phyloP scores from a whole-genome alignment of 192 early-diverging fungal genomes.

The Gryganskiella cystojenkinii region DNA sequence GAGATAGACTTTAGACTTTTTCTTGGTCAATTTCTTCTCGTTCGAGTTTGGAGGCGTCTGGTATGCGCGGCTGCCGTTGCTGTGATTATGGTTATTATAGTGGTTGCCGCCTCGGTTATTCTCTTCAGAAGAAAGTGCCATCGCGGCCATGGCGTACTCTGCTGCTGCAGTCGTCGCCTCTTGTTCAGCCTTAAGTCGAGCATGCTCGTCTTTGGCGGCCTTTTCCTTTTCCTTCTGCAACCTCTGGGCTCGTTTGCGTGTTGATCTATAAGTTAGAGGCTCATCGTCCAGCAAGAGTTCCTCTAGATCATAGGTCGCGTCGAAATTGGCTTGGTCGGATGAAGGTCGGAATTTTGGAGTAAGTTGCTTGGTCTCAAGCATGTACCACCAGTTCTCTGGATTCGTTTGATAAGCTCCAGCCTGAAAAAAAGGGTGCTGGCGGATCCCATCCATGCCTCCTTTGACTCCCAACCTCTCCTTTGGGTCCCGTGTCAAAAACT shows the following conservation, averaged over 20 bases:
- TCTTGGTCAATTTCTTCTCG: conserved; percentile 19
- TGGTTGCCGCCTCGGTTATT: conserved; percentile 7
- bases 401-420: conserved; percentile 44
- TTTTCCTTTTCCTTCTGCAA: conserved; percentile 53
- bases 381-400: conserved; percentile 51
- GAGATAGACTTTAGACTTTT: conserved; percentile 27
- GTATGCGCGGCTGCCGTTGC: not conserved
- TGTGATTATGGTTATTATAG: not conserved
- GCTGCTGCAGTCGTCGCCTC: conserved; percentile 24
- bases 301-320: conserved; percentile 80
- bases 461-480: conserved; percentile 59
- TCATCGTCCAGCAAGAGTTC: conserved; percentile 78
- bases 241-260: conserved; percentile 35
- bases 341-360: conserved; percentile 60
- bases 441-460: conserved; percentile 56
- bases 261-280: conserved; percentile 61
- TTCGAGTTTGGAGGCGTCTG: not conserved
- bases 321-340: conserved; percentile 72
- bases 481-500: conserved; percentile 68
- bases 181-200: conserved; percentile 33
- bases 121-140: conserved; percentile 13
- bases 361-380: conserved; percentile 55
- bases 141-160: conserved; percentile 17
- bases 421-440: conserved; percentile 64
- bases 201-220: conserved; percentile 61